A percentile compares a stretch with the other conserved stretches of the same genome.
These are phyloP conservation scores for Euphorbia lathyris DNA, from an alignment of 345 rosid genomes.

Conservation along the genomic window DNA sequence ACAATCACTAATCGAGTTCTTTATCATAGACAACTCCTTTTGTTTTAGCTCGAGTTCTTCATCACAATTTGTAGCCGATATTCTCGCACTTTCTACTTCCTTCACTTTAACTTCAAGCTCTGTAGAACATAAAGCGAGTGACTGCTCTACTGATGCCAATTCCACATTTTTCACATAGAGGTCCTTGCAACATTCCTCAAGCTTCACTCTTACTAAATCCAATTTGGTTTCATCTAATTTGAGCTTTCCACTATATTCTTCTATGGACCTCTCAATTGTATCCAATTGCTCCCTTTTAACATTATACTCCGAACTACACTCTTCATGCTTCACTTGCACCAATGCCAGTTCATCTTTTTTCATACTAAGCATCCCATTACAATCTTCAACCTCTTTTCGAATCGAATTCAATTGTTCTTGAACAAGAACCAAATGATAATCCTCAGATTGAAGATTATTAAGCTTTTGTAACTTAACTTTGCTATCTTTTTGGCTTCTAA, in stretches of 20 bases:
- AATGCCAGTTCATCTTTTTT: conserved; percentile 9
- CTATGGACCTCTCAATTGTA: not conserved
- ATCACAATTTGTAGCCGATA: not conserved
- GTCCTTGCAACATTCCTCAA: conserved; percentile 11
- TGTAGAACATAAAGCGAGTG: not conserved
- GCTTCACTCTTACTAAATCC: not conserved
- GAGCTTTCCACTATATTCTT: conserved; percentile 7
- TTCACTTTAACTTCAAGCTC: not conserved
- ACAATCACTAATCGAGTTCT: conserved; percentile 18
- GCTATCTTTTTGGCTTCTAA: conserved; percentile 10
- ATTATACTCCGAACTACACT: not conserved
- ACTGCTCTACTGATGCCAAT: conserved; percentile 3
- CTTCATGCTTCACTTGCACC: conserved; percentile 3
- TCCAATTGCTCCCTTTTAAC: conserved; percentile 9
- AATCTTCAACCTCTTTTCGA: conserved; percentile 8
- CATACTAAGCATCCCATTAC: conserved; percentile 3
- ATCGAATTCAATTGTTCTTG: conserved; percentile 2
- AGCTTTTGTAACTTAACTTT: not conserved
- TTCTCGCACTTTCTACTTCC: conserved; percentile 17
- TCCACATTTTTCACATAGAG: not conserved
- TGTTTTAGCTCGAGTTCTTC: conserved; percentile 16
- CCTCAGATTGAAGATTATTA: conserved; percentile 14
- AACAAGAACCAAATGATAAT: conserved; percentile 14
- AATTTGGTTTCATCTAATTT: conserved; percentile 7
- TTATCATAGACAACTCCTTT: conserved; percentile 16